These are phyloP conservation scores for Candida andamanensis DNA, from an alignment of 805 yeast genomes.

Conservation along the genomic window DNA sequence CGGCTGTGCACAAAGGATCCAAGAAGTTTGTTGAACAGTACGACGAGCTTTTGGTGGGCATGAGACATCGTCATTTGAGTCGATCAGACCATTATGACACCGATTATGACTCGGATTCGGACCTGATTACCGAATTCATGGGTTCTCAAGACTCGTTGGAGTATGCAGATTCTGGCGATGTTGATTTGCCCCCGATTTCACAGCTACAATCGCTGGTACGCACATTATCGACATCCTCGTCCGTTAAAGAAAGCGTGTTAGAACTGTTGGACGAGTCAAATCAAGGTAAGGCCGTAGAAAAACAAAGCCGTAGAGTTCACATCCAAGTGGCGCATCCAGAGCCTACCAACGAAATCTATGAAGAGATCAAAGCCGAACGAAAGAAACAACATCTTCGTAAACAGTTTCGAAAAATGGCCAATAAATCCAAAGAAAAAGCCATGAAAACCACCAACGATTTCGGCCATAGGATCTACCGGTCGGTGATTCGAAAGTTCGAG, in stretches of 20 bases:
- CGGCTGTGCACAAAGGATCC: too few relatives aligned
- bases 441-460: conserved; percentile 13
- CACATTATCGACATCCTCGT: background rate
- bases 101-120: background rate
- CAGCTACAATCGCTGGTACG: background rate
- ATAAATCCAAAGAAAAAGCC: conserved; percentile 19
- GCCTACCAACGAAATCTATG: conserved; percentile 14
- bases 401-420: conserved; percentile 14
- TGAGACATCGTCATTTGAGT: too few relatives aligned
- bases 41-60: conserved; percentile 1
- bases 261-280: too few relatives aligned
- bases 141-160: background rate
- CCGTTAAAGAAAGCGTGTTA: background rate
- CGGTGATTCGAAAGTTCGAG: conserved; percentile 26
- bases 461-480: conserved; percentile 15
- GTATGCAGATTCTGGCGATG: background rate
- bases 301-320: too few relatives aligned
- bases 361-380: conserved; percentile 9
- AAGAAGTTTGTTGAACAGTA: too few relatives aligned
- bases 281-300: too few relatives aligned
- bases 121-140: background rate
- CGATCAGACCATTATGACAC: too few relatives aligned
- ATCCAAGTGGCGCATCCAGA: conserved; percentile 18
- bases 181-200: background rate
- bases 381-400: conserved; percentile 11